Percentiles rank a stretch among this genome's conserved stretches.
These are phyloP conservation scores for Mollisiaceae sp. DNA, from an alignment of 2,329 filamentous ascomycete genomes.

Conservation along the genomic window DNA sequence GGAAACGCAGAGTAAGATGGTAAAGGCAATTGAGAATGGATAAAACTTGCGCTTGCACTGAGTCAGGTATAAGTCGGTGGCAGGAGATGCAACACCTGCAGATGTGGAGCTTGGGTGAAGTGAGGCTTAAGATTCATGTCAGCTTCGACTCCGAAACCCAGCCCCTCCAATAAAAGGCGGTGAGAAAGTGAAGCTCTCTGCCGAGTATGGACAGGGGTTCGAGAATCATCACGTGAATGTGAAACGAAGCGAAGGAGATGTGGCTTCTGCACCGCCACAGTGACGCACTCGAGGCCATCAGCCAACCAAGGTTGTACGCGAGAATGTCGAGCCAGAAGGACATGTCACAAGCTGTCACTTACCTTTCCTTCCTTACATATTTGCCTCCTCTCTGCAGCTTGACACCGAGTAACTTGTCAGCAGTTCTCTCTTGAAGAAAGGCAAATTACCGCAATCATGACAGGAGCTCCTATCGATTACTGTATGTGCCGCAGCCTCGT, in stretches of 20 bases:
- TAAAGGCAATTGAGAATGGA: not conserved
- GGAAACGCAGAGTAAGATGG: not conserved
- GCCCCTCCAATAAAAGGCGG: slow-evolving; percentile 10
- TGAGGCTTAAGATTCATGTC: slow-evolving; percentile 10
- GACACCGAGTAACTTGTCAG: not conserved
- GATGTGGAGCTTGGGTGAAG: not conserved
- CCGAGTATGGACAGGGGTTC: slow-evolving; percentile 11
- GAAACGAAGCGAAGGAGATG: slow-evolving; percentile 18
- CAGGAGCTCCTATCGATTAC: slow-evolving; percentile 37
- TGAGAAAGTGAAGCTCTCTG: slow-evolving; percentile 10
- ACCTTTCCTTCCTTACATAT: not conserved
- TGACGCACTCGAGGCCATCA: slow-evolving; percentile 14
- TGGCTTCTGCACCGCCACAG: slow-evolving; percentile 29
- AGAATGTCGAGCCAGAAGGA: not conserved
- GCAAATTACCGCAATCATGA: slow-evolving; percentile 13
- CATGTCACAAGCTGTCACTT: slow-evolving; percentile 2
- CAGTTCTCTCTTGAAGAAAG: not conserved
- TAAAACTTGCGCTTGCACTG: not conserved
- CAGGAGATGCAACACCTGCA: not conserved
- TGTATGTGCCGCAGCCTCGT: slow-evolving; percentile 43
- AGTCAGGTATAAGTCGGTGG: slow-evolving; percentile 6
- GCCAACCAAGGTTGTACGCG: not conserved
- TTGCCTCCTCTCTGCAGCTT: slow-evolving; percentile 1
- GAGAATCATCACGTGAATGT: not conserved
- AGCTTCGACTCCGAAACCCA: not conserved